These are phyloP conservation scores for Coriaria nepalensis DNA, from an alignment of 306 rosid species.

Conservation along the genomic window DNA sequence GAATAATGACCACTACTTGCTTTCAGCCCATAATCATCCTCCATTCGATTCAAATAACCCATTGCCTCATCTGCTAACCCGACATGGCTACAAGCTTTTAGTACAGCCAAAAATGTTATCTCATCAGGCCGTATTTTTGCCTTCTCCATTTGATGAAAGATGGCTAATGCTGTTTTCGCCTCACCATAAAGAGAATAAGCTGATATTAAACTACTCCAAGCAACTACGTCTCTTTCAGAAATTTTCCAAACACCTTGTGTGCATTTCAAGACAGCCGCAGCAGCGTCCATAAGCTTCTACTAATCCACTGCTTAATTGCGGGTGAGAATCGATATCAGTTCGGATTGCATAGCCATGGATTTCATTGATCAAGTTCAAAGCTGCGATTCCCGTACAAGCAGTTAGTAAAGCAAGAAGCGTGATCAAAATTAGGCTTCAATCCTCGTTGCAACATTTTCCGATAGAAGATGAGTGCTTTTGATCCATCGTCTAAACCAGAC, in stretches of 20 bases:
- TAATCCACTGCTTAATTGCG: slow-evolving; percentile 47
- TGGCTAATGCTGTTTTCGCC: slow-evolving; percentile 41
- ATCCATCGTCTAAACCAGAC: slow-evolving; percentile 22
- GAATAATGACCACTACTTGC: slow-evolving; percentile 66
- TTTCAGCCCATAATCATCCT: slow-evolving; percentile 30
- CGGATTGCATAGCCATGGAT: slow-evolving; percentile 54
- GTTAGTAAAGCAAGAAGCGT: slow-evolving; percentile 59
- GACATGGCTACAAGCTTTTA: slow-evolving; percentile 72
- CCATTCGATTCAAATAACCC: slow-evolving; percentile 39
- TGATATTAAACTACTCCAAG: slow-evolving; percentile 69
- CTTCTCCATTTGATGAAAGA: slow-evolving; percentile 40
- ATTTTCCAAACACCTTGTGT: slow-evolving; percentile 21
- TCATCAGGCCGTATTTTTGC: slow-evolving; percentile 47
- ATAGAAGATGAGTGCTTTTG: slow-evolving; percentile 38
- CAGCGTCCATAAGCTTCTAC: slow-evolving; percentile 71
- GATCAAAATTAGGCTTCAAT: slow-evolving; percentile 31
- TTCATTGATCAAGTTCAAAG: slow-evolving; percentile 49
- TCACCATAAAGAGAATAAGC: slow-evolving; percentile 61
- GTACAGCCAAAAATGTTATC: slow-evolving; percentile 47
- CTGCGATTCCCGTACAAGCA: slow-evolving; percentile 36
- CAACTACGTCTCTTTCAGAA: slow-evolving; percentile 51
- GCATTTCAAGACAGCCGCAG: slow-evolving; percentile 44
- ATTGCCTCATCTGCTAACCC: slow-evolving; percentile 64
- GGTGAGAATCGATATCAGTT: slow-evolving; percentile 28
- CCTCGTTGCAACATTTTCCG: slow-evolving; percentile 25